These are phyloP conservation scores for Daphne laureola DNA, from an alignment of 441 rosid genomes.

Conservation along the genomic window DNA sequence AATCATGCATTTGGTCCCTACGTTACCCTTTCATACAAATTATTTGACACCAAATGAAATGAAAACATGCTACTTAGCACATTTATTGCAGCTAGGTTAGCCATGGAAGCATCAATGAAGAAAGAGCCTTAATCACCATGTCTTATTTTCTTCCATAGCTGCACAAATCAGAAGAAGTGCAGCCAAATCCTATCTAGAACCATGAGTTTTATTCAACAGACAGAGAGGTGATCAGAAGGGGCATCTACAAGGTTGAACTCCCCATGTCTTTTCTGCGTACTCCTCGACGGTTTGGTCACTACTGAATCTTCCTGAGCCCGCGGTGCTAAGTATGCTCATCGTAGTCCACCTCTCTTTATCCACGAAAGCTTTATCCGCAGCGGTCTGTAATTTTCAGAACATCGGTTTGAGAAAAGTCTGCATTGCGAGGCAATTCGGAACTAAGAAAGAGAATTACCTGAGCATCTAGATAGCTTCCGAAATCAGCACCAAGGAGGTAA, in stretches of 20 bases:
- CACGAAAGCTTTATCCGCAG: constrained; percentile 42
- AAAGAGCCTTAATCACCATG: too few species aligned
- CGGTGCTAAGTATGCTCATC: constrained; percentile 45
- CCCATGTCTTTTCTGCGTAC: constrained; percentile 41
- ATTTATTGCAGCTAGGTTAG: too few species aligned
- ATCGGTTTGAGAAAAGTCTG: constrained; percentile 1
- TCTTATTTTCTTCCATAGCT: too few species aligned
- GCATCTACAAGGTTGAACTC: constrained; percentile 36
- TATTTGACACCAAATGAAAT: too few species aligned
- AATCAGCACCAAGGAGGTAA: constrained; percentile 39
- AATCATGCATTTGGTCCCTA: too few species aligned
- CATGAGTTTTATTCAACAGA: too few species aligned
- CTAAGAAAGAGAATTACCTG: constrained; percentile 25
- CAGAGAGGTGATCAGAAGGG: constrained; percentile 19
- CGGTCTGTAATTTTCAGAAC: constrained; percentile 25
- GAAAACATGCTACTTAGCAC: too few species aligned
- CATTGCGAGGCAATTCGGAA: background rate
- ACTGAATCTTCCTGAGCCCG: constrained; percentile 46
- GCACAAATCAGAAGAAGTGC: too few species aligned
- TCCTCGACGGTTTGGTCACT: constrained; percentile 42
- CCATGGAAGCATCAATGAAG: too few species aligned
- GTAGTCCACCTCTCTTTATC: constrained; percentile 39
- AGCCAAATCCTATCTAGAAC: too few species aligned
- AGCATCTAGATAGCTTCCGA: constrained; percentile 42
- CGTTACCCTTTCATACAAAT: too few species aligned